Evolutionary conservation across 225 moss, liverwort and hornwort species (phyloP).

Genomic region (Lunularia cruciata): DNA sequence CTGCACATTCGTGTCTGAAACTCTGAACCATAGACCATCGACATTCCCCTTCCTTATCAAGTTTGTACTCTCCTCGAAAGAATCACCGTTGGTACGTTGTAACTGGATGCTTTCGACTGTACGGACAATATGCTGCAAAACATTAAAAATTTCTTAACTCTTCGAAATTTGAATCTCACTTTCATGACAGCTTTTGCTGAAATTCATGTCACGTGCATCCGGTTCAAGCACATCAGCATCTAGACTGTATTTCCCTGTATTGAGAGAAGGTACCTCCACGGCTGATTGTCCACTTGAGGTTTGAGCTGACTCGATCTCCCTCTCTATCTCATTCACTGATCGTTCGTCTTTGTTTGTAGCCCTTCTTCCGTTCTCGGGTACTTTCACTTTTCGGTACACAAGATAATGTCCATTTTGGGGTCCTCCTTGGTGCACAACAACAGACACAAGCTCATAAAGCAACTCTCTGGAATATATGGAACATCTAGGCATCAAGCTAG

Average conservation of each 20-base stretch:
- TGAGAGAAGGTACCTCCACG: neutral
- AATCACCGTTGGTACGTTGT: conserved; percentile 9
- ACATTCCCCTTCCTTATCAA: conserved; percentile 11
- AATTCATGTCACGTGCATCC: neutral
- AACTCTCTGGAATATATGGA: conserved; percentile 51
- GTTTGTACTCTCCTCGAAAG: conserved; percentile 4
- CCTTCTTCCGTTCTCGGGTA: conserved; percentile 21
- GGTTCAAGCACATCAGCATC: neutral
- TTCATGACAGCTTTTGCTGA: neutral
- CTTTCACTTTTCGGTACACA: conserved; percentile 76
- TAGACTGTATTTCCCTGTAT: neutral
- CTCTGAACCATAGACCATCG: conserved; percentile 71
- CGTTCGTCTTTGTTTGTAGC: neutral
- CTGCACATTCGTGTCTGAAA: conserved; percentile 74
- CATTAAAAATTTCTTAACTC: neutral
- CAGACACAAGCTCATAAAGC: conserved; percentile 78
- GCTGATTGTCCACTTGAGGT: neutral
- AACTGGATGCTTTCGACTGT: conserved; percentile 4
- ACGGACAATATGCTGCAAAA: neutral
- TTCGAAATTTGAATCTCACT: conserved; percentile 4
- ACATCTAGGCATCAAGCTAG: conserved; percentile 19
- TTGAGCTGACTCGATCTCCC: conserved; percentile 24
- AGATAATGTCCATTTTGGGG: conserved; percentile 91
- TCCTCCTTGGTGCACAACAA: conserved; percentile 89
- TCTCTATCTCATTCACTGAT: neutral